Conservation (phyloP, 768 basidiomycete genomes). For the Solioccasus polychromus region DNA sequence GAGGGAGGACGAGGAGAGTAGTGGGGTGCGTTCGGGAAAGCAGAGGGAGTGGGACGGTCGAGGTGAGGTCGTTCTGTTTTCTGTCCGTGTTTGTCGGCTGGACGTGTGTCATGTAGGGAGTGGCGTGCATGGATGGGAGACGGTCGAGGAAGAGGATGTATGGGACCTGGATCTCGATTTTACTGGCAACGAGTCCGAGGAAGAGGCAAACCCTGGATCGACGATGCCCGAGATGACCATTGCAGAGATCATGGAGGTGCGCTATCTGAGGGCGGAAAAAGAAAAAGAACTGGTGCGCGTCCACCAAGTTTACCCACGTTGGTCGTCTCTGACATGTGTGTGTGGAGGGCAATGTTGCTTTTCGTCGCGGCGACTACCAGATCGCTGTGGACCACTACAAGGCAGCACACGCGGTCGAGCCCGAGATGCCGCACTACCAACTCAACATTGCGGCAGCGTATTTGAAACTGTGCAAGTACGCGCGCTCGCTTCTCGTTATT, state of each 20-base stretch:
- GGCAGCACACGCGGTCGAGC: constrained; percentile 59
- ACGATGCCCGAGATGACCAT: constrained; percentile 51
- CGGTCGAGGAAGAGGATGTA: constrained; percentile 71
- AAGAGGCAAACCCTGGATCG: constrained; percentile 40
- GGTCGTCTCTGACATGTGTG: constrained; percentile 8
- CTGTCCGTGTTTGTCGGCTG: neutral
- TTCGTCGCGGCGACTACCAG: constrained; percentile 58
- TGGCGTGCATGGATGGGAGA: constrained; percentile 72
- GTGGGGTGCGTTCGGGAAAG: constrained; percentile 57
- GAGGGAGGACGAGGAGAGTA: constrained; percentile 64
- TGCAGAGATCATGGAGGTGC: constrained; percentile 70
- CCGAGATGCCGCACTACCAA: constrained; percentile 73
- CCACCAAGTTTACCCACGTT: neutral
- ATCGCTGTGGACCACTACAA: constrained; percentile 58
- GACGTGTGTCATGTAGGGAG: constrained; percentile 33
- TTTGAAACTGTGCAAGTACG: constrained; percentile 67
- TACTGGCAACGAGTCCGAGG: constrained; percentile 51
- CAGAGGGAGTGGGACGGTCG: constrained; percentile 76
- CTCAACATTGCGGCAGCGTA: constrained; percentile 75
- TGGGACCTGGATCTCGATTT: constrained; percentile 75
- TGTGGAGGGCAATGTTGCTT: constrained; percentile 63
- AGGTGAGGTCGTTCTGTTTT: constrained; percentile 33
- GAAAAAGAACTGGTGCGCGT: constrained; percentile 64
- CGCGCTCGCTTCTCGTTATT: constrained; percentile 9
- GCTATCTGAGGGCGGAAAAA: constrained; percentile 65